These are phyloP conservation scores for Entelexis paramagnoliae DNA, from an alignment of 1,139 yeast genomes.

Conservation along the genomic window DNA sequence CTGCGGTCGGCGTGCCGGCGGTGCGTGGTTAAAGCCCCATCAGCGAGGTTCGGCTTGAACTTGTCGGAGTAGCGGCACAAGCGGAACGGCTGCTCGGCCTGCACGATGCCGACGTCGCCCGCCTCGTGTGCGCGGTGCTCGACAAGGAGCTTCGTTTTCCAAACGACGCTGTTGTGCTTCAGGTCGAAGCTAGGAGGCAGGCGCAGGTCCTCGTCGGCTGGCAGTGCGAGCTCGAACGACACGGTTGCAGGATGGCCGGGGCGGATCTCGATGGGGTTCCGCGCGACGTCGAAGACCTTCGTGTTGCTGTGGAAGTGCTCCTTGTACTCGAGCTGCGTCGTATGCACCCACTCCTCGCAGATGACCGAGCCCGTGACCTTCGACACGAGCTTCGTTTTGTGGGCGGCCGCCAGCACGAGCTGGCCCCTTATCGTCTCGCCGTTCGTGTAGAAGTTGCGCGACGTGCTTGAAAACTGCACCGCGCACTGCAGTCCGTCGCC, in stretches of 20 bases:
- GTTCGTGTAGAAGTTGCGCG: conserved; percentile 5
- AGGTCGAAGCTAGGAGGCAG: conserved; percentile 14
- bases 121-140: background rate
- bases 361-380: conserved; percentile 3
- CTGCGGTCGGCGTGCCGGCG: background rate
- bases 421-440: conserved; percentile 10
- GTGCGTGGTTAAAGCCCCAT: background rate
- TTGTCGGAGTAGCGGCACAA: conserved; percentile 6
- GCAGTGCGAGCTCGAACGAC: conserved; percentile 10
- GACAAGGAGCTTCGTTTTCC: conserved; percentile 10
- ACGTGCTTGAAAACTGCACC: background rate
- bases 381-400: background rate
- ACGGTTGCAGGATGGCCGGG: background rate
- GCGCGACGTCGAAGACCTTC: background rate
- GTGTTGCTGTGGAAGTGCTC: conserved; percentile 11
- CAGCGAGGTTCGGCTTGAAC: background rate
- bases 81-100: conserved; percentile 4
- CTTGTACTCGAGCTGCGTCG: conserved; percentile 12
- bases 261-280: background rate
- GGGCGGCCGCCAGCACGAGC: conserved; percentile 1
- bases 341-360: conserved; percentile 18
- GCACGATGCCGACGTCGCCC: background rate
- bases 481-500: conserved; percentile 4
- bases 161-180: conserved; percentile 10
- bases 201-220: background rate